These are phyloP conservation scores for Pleurotus salmoneostramineus DNA, from an alignment of 768 basidiomycete species.

Conservation along the genomic window DNA sequence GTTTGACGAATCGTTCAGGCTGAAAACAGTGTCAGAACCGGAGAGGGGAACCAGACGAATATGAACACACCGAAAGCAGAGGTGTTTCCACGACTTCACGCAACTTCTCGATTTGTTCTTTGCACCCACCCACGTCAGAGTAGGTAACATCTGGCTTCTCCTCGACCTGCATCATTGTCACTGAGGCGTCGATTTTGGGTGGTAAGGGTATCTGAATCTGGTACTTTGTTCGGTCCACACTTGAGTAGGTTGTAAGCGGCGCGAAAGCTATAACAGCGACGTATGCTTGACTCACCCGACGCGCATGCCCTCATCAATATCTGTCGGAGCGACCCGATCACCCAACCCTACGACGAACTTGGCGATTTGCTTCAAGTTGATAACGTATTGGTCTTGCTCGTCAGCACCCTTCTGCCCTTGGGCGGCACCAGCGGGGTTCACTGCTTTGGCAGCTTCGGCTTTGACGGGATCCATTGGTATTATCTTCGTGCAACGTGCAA, in stretches of 20 bases:
- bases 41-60: not conserved
- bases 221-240: conserved; percentile 94
- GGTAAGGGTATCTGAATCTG: conserved; percentile 98
- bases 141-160: conserved; percentile 99
- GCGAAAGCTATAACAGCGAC: not conserved
- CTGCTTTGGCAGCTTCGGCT: conserved; percentile 73
- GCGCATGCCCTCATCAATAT: conserved; percentile 99
- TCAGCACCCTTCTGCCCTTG: conserved; percentile 96
- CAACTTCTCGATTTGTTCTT: conserved; percentile 99
- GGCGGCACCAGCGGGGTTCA: conserved; percentile 71
- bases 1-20: conserved; percentile 98
- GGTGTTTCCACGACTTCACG: conserved; percentile 98
- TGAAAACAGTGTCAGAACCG: conserved; percentile 30
- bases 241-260: conserved; percentile 23
- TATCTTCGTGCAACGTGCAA: conserved; percentile 98
- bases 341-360: conserved; percentile 98
- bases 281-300: conserved; percentile 73
- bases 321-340: conserved; percentile 94
- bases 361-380: conserved; percentile 99
- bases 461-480: conserved; percentile 77
- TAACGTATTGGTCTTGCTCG: conserved; percentile 99
- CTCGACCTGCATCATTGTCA: conserved; percentile 99
- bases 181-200: conserved; percentile 98
- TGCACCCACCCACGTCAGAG: conserved; percentile 96
- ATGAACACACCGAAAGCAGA: conserved; percentile 72